A percentile compares a stretch with the other conserved stretches of the same genome.
Evolutionary conservation across 495 filamentous ascomycete genomes (phyloP).

Genomic region (Corynascus novoguineensis): DNA sequence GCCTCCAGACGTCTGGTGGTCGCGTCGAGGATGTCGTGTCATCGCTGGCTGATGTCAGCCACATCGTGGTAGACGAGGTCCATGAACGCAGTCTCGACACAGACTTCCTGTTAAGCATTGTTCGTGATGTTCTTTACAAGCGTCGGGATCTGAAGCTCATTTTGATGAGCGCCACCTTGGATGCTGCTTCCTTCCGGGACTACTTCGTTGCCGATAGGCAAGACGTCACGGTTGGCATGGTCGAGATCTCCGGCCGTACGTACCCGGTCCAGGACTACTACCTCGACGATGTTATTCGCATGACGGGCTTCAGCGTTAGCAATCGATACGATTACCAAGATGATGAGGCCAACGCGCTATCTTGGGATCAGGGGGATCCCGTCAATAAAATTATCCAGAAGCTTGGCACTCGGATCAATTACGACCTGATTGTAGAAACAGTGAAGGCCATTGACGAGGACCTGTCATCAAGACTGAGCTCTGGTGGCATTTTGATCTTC

Average conservation of each 20-base stretch:
- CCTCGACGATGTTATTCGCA: constrained; percentile 77
- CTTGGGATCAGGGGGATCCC: constrained; percentile 34
- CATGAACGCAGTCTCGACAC: constrained; percentile 95
- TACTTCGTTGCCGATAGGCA: constrained; percentile 64
- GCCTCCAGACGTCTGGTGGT: constrained; percentile 80
- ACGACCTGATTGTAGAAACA: constrained; percentile 74
- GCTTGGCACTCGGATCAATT: constrained; percentile 85
- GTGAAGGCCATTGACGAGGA: constrained; percentile 75
- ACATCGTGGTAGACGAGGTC: constrained; percentile 95
- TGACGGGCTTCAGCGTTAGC: constrained; percentile 64
- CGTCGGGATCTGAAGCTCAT: constrained; percentile 84
- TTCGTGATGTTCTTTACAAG: constrained; percentile 73
- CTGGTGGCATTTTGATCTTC: constrained; percentile 91
- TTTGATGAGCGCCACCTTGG: constrained; percentile 96
- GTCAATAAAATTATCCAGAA: constrained; percentile 64
- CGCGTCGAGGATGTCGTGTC: constrained; percentile 68
- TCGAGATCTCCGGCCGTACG: constrained; percentile 85
- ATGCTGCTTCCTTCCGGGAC: constrained; percentile 75
- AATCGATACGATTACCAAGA: constrained; percentile 29
- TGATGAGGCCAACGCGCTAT: constrained; percentile 33
- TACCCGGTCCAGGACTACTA: constrained; percentile 88
- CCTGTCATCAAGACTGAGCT: constrained; percentile 50
- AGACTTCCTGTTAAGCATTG: constrained; percentile 83
- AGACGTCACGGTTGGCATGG: constrained; percentile 58
- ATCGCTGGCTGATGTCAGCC: constrained; percentile 81